Evolutionary conservation across 202 grass and related monocot species (phyloP).

Genomic region (Digitaria exilis): DNA sequence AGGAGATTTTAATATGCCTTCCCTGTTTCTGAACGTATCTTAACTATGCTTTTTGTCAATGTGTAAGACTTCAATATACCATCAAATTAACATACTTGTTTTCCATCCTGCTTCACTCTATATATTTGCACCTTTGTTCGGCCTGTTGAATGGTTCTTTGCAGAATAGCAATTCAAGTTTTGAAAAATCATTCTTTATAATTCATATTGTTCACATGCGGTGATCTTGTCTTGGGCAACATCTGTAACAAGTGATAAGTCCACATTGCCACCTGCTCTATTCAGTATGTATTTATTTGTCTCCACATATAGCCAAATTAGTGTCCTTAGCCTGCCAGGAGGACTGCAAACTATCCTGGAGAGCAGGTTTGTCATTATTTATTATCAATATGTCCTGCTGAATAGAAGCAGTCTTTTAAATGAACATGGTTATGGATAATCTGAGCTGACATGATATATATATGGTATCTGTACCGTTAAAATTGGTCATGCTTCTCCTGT

Average conservation of each 20-base stretch:
- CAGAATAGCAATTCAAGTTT: neutral
- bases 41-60: neutral
- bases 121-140: neutral
- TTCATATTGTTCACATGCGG: constrained; percentile 24
- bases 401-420: constrained; percentile 25
- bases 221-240: constrained; percentile 1
- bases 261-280: constrained; percentile 16
- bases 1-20: neutral
- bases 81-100: neutral
- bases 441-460: constrained; percentile 32
- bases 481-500: neutral
- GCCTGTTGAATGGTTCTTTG: neutral
- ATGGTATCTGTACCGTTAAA: neutral
- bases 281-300: neutral
- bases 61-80: neutral
- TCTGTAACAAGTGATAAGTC: neutral
- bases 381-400: constrained; percentile 26
- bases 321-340: constrained; percentile 30
- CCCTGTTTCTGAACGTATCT: neutral
- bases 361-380: constrained; percentile 45
- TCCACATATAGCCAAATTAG: constrained; percentile 36
- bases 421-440: constrained; percentile 16
- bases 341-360: constrained; percentile 44
- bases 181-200: neutral
- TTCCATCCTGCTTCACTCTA: neutral